Evolutionary conservation across 768 basidiomycete species (phyloP).

Genomic region (Tulasnella sp.): DNA sequence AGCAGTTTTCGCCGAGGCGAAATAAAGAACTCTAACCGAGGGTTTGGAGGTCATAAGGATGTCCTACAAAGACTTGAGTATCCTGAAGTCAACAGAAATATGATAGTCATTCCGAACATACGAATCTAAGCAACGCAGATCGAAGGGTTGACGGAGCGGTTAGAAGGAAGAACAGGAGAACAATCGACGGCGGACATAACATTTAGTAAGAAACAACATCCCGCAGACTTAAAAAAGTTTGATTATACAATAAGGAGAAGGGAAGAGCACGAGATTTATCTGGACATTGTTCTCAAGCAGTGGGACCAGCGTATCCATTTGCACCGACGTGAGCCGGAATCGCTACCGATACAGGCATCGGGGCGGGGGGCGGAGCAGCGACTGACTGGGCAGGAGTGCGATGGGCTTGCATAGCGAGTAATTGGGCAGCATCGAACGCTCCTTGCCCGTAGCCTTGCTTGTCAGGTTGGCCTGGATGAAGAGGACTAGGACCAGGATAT

Average conservation of each 20-base stretch:
- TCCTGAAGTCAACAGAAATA: neutral
- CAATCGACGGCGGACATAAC: constrained; percentile 1
- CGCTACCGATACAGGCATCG: constrained; percentile 5
- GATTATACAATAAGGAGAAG: neutral
- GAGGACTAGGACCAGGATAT: neutral
- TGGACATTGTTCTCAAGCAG: neutral
- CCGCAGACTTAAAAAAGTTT: neutral
- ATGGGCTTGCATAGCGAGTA: constrained; percentile 7
- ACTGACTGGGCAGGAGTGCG: neutral
- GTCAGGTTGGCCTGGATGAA: neutral
- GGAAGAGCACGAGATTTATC: neutral
- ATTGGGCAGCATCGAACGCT: neutral
- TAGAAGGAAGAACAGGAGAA: neutral
- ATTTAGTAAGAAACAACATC: constrained; percentile 6
- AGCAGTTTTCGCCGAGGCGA: constrained; percentile 21
- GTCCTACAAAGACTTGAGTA: neutral
- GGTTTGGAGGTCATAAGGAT: neutral
- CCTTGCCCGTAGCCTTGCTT: neutral
- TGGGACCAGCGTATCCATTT: neutral
- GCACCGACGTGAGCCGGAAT: neutral
- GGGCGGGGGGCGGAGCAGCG: constrained; percentile 1
- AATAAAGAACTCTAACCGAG: constrained; percentile 24
- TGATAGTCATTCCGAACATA: neutral
- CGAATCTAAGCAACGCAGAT: neutral
- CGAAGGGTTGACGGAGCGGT: neutral